These are phyloP conservation scores for Geotrichum ghanense DNA, from an alignment of 805 yeast genomes.

Conservation along the genomic window DNA sequence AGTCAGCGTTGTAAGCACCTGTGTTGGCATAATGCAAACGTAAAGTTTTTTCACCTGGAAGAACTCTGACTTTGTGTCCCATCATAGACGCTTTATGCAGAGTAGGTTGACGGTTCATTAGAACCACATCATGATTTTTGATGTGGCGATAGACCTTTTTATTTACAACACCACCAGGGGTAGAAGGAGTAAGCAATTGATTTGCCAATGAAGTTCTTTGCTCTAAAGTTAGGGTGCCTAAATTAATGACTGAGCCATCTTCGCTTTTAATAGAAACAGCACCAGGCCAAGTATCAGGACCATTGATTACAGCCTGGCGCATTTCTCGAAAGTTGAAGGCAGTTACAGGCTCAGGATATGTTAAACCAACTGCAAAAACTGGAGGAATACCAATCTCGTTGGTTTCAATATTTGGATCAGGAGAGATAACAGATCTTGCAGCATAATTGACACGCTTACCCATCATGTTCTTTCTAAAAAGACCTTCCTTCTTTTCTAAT, in stretches of 20 bases:
- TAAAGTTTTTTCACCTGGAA: constrained; percentile 94
- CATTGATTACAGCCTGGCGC: constrained; percentile 91
- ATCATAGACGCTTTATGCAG: constrained; percentile 99
- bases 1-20: constrained; percentile 98
- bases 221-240: constrained; percentile 81
- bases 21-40: constrained; percentile 97
- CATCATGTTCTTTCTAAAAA: constrained; percentile 99
- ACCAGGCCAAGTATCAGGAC: constrained; percentile 98
- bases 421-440: constrained; percentile 97
- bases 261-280: constrained; percentile 93
- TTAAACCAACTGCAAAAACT: constrained; percentile 87
- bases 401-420: constrained; percentile 96
- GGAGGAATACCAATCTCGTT: constrained; percentile 99
- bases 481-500: constrained; percentile 95
- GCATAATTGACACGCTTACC: constrained; percentile 99
- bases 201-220: constrained; percentile 93
- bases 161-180: constrained; percentile 42
- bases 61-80: constrained; percentile 96
- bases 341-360: constrained; percentile 98
- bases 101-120: constrained; percentile 99
- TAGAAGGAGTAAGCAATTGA: constrained; percentile 80
- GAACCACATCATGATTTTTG: constrained; percentile 85
- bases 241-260: constrained; percentile 73
- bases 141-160: constrained; percentile 94
- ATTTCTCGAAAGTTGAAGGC: constrained; percentile 80